phyloP scores from a whole-genome alignment of 768 basidiomycete species.

The Leccinellum albellum region DNA sequence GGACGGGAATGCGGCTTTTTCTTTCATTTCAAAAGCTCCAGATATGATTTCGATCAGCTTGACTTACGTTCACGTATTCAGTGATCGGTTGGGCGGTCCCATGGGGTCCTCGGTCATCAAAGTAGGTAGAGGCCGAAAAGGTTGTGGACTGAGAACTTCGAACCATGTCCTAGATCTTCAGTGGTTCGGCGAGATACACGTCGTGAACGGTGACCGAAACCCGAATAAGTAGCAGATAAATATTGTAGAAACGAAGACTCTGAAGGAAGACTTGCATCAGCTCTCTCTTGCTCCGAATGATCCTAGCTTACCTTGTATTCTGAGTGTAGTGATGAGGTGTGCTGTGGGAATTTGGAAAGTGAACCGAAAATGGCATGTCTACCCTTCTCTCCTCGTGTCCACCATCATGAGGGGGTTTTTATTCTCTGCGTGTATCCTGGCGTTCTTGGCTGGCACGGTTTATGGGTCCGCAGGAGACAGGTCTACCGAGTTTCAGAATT shows the following conservation, averaged over 20 bases:
- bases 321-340: neutral
- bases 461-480: slow-evolving; percentile 33
- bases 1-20: slow-evolving; percentile 46
- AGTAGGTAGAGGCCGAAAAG: slow-evolving; percentile 72
- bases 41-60: neutral
- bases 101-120: slow-evolving; percentile 67
- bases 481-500: slow-evolving; percentile 34
- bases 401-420: slow-evolving; percentile 13
- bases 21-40: slow-evolving; percentile 18
- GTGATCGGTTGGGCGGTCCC: slow-evolving; percentile 76
- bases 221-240: neutral
- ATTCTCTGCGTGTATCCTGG: slow-evolving; percentile 13
- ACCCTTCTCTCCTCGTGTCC: too few relatives aligned
- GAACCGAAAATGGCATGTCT: too few relatives aligned
- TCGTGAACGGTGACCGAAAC: neutral
- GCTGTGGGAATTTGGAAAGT: neutral
- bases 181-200: neutral
- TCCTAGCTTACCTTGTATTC: neutral
- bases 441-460: slow-evolving; percentile 3
- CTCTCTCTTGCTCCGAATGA: neutral
- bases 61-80: slow-evolving; percentile 70
- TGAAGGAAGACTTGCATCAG: neutral
- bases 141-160: slow-evolving; percentile 42
- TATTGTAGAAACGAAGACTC: neutral
- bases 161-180: slow-evolving; percentile 28